Evolutionary conservation across 768 basidiomycete species (phyloP).

Genomic region (Tricholoma terreum): DNA sequence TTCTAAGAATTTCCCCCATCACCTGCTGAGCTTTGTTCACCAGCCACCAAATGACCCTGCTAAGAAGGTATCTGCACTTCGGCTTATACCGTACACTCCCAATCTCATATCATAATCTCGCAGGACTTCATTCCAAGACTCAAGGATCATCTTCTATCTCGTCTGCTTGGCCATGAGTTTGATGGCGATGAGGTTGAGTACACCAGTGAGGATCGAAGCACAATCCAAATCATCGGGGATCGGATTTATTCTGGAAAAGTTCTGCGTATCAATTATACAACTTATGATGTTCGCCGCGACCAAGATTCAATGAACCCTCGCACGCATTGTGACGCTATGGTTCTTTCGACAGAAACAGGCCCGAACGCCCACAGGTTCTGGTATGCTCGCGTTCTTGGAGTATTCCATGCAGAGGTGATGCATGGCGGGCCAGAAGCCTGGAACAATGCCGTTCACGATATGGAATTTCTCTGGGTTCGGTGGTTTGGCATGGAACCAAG

Average conservation of each 20-base stretch:
- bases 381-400: conserved; percentile 26
- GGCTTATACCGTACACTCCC: background rate
- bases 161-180: conserved; percentile 17
- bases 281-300: conserved; percentile 35
- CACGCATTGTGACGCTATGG: conserved; percentile 2
- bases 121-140: conserved; percentile 30
- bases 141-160: conserved; percentile 26
- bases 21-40: conserved; percentile 2
- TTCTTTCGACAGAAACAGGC: background rate
- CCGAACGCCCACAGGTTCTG: conserved; percentile 16
- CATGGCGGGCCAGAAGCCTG: too few relatives aligned
- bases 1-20: conserved; percentile 2
- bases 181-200: conserved; percentile 19
- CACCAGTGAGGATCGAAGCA: conserved; percentile 13
- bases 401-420: too few relatives aligned
- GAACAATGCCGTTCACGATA: too few relatives aligned
- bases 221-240: conserved; percentile 17
- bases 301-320: conserved; percentile 36
- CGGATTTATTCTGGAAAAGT: conserved; percentile 19
- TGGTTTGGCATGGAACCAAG: too few relatives aligned
- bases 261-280: conserved; percentile 36
- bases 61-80: conserved; percentile 1
- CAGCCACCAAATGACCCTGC: conserved; percentile 6
- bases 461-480: too few relatives aligned
- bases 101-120: conserved; percentile 7